Evolutionary conservation across 2,329 filamentous ascomycete genomes (phyloP).

Genomic region (Aspergillus vadensis): DNA sequence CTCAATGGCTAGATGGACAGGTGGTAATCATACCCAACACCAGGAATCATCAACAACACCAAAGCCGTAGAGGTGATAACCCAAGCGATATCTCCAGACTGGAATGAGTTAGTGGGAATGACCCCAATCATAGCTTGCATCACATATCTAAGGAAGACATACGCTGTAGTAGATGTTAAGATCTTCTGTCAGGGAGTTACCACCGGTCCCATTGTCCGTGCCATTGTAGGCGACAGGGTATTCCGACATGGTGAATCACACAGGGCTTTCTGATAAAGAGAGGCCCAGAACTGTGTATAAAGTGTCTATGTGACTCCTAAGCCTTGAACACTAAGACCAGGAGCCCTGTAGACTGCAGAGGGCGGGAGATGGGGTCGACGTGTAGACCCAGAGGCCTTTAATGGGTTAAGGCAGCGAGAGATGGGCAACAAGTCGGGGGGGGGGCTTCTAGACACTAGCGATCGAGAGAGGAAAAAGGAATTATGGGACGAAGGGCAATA

Average conservation of each 20-base stretch:
- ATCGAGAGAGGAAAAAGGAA: background rate
- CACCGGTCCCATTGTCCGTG: slow-evolving; percentile 61
- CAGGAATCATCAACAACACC: slow-evolving; percentile 89
- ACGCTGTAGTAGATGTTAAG: slow-evolving; percentile 80
- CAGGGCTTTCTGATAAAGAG: background rate
- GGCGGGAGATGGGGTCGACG: background rate
- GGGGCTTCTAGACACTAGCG: background rate
- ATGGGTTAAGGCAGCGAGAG: background rate
- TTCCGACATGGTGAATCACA: slow-evolving; percentile 34
- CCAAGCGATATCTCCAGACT: slow-evolving; percentile 83
- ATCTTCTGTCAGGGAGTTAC: slow-evolving; percentile 67
- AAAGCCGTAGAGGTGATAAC: slow-evolving; percentile 74
- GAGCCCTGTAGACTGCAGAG: background rate
- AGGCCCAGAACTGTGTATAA: background rate
- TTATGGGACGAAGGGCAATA: background rate
- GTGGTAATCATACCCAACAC: slow-evolving; percentile 64
- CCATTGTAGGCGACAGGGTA: slow-evolving; percentile 63
- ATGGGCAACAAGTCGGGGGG: background rate
- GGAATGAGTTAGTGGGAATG: slow-evolving; percentile 20
- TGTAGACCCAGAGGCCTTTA: background rate
- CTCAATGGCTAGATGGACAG: background rate
- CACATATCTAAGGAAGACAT: slow-evolving; percentile 13
- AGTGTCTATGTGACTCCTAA: background rate
- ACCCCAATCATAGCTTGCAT: background rate
- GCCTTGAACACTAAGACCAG: background rate